A percentile compares a stretch with the other conserved stretches of the same genome.
phyloP scores from a whole-genome alignment of 2,329 filamentous ascomycete genomes.

The Cordyceps cateniannulata region DNA sequence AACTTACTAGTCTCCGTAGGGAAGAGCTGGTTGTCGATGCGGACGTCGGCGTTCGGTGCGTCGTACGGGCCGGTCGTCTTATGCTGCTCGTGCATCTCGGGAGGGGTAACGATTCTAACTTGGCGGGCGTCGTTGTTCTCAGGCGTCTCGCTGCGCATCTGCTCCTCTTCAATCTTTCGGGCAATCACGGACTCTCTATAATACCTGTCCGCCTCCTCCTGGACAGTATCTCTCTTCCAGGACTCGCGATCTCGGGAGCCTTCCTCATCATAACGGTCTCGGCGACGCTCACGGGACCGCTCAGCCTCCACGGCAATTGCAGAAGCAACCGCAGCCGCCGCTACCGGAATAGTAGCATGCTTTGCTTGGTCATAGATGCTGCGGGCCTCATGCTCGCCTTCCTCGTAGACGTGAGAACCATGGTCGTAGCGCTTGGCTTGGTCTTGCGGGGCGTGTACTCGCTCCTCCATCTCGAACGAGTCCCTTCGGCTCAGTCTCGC shows the following conservation, averaged over 20 bases:
- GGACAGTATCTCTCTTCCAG: conserved; percentile 37
- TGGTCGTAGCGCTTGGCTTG: conserved; percentile 19
- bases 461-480: conserved; percentile 38
- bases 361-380: conserved; percentile 39
- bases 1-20: conserved; percentile 42
- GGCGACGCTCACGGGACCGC: conserved; percentile 26
- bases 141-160: conserved; percentile 46
- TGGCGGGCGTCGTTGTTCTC: conserved; percentile 31
- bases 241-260: conserved; percentile 27
- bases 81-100: conserved; percentile 29
- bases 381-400: conserved; percentile 38
- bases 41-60: conserved; percentile 57
- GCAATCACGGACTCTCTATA: conserved; percentile 51
- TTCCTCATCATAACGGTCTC: conserved; percentile 27
- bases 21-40: conserved; percentile 51
- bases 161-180: conserved; percentile 46
- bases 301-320: conserved; percentile 39
- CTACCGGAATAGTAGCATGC: conserved; percentile 42
- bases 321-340: conserved; percentile 39
- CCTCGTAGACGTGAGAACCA: conserved; percentile 24
- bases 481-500: conserved; percentile 43
- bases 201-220: conserved; percentile 50
- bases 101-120: conserved; percentile 49
- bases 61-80: conserved; percentile 45
- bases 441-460: conserved; percentile 18